Percentiles rank a stretch among this genome's conserved stretches.
These are phyloP conservation scores for Sicyos baderoa DNA, from an alignment of 306 rosid species.

Conservation along the genomic window DNA sequence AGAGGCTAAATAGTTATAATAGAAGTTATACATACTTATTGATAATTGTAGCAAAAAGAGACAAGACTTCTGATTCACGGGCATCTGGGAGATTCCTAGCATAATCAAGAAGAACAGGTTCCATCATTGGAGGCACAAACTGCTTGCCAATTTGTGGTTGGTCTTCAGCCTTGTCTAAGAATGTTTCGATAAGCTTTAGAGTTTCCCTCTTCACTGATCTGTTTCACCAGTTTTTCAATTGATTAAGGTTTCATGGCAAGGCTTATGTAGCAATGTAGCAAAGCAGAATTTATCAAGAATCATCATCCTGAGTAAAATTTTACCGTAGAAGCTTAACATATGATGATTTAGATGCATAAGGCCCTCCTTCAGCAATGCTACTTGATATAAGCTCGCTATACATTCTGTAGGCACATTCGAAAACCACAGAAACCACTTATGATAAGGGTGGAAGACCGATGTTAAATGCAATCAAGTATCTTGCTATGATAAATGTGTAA, in stretches of 20 bases:
- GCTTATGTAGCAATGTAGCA: not conserved
- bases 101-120: conserved; percentile 92
- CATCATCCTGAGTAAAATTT: conserved; percentile 12
- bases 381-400: conserved; percentile 95
- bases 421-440: conserved; percentile 14
- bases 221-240: conserved; percentile 23
- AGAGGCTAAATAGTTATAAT: not conserved
- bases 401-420: conserved; percentile 53
- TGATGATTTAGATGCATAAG: conserved; percentile 76
- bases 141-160: conserved; percentile 94
- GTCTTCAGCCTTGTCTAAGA: conserved; percentile 98
- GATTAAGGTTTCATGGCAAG: not conserved
- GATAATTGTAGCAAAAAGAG: conserved; percentile 92
- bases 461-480: not conserved
- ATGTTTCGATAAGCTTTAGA: conserved; percentile 86
- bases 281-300: conserved; percentile 5
- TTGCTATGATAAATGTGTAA: not conserved
- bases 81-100: conserved; percentile 98
- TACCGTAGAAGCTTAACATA: conserved; percentile 88
- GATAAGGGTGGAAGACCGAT: not conserved
- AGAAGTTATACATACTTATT: conserved; percentile 52
- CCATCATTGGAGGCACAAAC: conserved; percentile 99
- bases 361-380: conserved; percentile 89
- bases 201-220: conserved; percentile 99
- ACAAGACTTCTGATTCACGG: conserved; percentile 91